Conservation (phyloP, 2,329 filamentous ascomycete genomes). For the Alternaria atra region DNA sequence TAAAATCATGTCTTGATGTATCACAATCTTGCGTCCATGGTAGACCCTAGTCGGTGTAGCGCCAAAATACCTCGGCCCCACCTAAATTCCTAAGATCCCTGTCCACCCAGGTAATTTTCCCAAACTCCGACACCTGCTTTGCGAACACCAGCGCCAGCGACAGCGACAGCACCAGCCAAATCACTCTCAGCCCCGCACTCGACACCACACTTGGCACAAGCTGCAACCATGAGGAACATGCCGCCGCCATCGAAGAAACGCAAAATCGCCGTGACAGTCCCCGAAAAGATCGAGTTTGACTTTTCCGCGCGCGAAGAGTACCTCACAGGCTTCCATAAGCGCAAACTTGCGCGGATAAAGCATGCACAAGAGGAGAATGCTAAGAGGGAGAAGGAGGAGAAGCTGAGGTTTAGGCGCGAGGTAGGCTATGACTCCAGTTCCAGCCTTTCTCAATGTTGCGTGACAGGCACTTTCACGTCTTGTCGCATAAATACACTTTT, state of each 20-base stretch:
- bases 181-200: not conserved
- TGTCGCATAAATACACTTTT: not conserved
- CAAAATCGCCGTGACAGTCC: constrained; percentile 53
- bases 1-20: not conserved
- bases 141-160: not conserved
- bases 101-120: constrained; percentile 32
- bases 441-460: not conserved
- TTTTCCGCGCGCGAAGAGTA: constrained; percentile 81
- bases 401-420: constrained; percentile 76
- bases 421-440: constrained; percentile 58
- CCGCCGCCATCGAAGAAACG: constrained; percentile 46
- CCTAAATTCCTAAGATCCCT: constrained; percentile 25
- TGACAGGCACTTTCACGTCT: not conserved
- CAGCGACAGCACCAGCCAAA: constrained; percentile 5
- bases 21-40: not conserved
- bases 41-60: not conserved
- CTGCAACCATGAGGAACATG: constrained; percentile 14
- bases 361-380: constrained; percentile 82
- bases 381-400: constrained; percentile 80
- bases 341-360: constrained; percentile 86
- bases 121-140: constrained; percentile 17
- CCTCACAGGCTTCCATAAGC: constrained; percentile 95
- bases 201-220: not conserved
- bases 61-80: constrained; percentile 19
- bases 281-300: constrained; percentile 90